phyloP scores from a whole-genome alignment of 768 basidiomycete species.

The Polyporus arcularius region DNA sequence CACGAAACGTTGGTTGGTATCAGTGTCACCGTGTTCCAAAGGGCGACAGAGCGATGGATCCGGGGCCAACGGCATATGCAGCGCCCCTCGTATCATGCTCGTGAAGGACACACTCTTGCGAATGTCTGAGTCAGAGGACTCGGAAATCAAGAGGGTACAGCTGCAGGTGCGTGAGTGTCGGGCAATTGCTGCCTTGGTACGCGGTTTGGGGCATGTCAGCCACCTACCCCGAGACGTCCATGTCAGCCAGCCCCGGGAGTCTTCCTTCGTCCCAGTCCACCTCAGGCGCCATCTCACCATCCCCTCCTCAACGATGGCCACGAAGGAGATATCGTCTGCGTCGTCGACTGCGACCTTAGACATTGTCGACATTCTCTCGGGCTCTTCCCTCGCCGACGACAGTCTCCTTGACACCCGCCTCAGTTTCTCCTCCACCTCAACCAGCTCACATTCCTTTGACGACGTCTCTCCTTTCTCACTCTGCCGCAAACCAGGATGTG shows the following conservation, averaged over 20 bases:
- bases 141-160: too few relatives aligned
- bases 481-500: too few relatives aligned
- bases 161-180: background rate
- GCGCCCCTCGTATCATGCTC: too few relatives aligned
- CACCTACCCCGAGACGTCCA: background rate
- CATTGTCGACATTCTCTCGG: constrained; percentile 11
- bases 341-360: constrained; percentile 17
- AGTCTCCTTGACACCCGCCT: constrained; percentile 26
- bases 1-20: too few relatives aligned
- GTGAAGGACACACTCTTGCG: too few relatives aligned
- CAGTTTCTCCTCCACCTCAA: constrained; percentile 16
- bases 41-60: too few relatives aligned
- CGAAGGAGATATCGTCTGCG: background rate
- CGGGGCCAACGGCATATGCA: too few relatives aligned
- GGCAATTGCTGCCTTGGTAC: too few relatives aligned
- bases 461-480: constrained; percentile 35
- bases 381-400: constrained; percentile 7
- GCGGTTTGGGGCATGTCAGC: background rate
- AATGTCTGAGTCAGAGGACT: too few relatives aligned
- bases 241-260: background rate
- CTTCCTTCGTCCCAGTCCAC: background rate
- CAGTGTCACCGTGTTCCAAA: too few relatives aligned
- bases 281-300: background rate
- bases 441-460: constrained; percentile 25
- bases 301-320: background rate